Evolutionary conservation across 192 early-diverging fungal genomes (phyloP).

Genomic region (Entomortierella lignicola): DNA sequence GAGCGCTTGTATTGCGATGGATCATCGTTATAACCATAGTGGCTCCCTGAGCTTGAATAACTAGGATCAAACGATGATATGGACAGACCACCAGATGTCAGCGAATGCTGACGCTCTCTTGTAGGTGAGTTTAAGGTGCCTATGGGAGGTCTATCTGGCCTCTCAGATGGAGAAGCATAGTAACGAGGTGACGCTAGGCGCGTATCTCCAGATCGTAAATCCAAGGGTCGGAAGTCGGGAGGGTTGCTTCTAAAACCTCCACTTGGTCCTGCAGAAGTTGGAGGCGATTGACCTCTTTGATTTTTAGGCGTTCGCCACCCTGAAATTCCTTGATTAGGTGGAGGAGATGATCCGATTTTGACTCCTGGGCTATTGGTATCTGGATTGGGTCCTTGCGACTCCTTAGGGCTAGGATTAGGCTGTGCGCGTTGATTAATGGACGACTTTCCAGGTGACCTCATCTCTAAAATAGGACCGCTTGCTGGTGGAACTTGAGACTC

Average conservation of each 20-base stretch:
- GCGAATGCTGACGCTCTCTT: conserved; percentile 36
- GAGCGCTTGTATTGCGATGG: conserved; percentile 17
- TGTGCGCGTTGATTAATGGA: not conserved
- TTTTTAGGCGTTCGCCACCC: conserved; percentile 43
- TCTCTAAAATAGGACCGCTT: not conserved
- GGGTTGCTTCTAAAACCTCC: conserved; percentile 7
- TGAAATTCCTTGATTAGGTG: not conserved
- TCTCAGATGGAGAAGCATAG: conserved; percentile 21
- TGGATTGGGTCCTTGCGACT: not conserved
- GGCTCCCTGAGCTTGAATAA: not conserved
- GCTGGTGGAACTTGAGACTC: not conserved
- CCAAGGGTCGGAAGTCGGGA: not conserved
- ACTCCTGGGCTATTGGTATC: conserved; percentile 7
- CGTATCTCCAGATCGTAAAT: not conserved
- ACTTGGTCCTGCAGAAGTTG: not conserved
- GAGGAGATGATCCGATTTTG: conserved; percentile 10
- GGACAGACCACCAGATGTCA: conserved; percentile 18
- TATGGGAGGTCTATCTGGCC: conserved; percentile 4
- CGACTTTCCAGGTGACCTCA: conserved; percentile 13
- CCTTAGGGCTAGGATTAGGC: conserved; percentile 5
- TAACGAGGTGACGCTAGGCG: conserved; percentile 34
- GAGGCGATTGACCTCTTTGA: conserved; percentile 31
- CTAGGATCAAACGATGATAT: conserved; percentile 11
- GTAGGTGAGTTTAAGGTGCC: conserved; percentile 22
- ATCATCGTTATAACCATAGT: conserved; percentile 23